Conservation (phyloP, 2,329 filamentous ascomycete species). For the Aspergillus transmontanensis region DNA sequence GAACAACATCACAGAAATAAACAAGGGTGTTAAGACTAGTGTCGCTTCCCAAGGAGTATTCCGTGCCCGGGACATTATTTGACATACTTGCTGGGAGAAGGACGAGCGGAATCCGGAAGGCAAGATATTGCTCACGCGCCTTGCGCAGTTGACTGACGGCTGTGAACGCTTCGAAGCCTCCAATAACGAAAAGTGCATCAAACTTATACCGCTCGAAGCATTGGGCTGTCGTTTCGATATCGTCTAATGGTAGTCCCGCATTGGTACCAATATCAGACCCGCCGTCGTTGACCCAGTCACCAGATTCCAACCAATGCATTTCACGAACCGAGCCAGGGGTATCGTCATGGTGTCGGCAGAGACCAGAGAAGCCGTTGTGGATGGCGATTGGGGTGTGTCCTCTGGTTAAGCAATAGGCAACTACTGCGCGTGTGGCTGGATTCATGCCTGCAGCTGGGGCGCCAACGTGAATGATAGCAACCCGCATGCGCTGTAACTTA, state of each 20-base stretch:
- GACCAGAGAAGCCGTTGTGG: slow-evolving; percentile 94
- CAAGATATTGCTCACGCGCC: slow-evolving; percentile 74
- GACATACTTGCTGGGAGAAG: slow-evolving; percentile 95
- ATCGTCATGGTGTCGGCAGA: slow-evolving; percentile 87
- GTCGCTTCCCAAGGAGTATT: slow-evolving; percentile 95
- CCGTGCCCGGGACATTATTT: slow-evolving; percentile 97
- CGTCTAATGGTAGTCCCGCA: slow-evolving; percentile 85
- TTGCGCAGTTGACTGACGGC: slow-evolving; percentile 84
- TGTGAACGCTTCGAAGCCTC: slow-evolving; percentile 96
- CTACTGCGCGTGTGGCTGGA: slow-evolving; percentile 87
- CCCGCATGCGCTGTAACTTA: slow-evolving; percentile 73
- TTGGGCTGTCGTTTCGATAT: slow-evolving; percentile 78
- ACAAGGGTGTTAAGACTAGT: slow-evolving; percentile 96
- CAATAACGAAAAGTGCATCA: slow-evolving; percentile 87
- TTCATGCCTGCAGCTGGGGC: slow-evolving; percentile 98
- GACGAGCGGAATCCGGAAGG: slow-evolving; percentile 89
- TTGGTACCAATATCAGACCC: slow-evolving; percentile 98
- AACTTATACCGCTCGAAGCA: slow-evolving; percentile 86
- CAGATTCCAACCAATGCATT: slow-evolving; percentile 91
- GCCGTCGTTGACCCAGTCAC: slow-evolving; percentile 93
- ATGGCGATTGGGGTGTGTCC: slow-evolving; percentile 94
- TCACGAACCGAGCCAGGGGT: slow-evolving; percentile 81
- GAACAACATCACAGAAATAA: slow-evolving; percentile 94
- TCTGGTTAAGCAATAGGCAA: slow-evolving; percentile 86
- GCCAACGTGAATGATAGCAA: slow-evolving; percentile 95